A percentile compares a stretch with the other conserved stretches of the same genome.
Conservation (phyloP, 306 rosid genomes). For the Chamaecrista fasciculata region DNA sequence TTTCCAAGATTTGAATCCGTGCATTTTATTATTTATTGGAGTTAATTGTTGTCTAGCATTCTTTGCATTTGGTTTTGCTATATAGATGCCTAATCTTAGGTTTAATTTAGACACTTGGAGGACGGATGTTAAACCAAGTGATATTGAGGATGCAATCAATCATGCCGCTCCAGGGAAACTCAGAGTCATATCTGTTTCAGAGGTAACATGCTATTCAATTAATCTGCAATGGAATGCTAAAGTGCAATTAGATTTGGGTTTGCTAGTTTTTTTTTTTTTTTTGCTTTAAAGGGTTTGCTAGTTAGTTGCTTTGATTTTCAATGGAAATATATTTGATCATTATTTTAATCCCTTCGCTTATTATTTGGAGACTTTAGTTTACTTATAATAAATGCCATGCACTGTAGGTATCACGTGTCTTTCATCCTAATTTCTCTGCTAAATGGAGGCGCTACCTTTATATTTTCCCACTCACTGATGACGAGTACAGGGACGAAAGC, state of each 20-base stretch:
- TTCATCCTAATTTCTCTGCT: conserved; percentile 96
- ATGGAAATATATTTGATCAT: background rate
- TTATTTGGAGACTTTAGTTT: background rate
- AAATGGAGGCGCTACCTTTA: conserved; percentile 92
- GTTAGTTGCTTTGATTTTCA: conserved; percentile 22
- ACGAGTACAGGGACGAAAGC: conserved; percentile 40
- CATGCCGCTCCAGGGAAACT: conserved; percentile 72
- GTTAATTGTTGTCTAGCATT: conserved; percentile 4
- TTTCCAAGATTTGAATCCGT: too few relatives aligned
- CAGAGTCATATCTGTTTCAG: conserved; percentile 59
- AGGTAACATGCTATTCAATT: conserved; percentile 49
- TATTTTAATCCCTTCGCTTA: background rate
- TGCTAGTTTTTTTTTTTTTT: too few relatives aligned
- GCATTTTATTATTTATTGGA: conserved; percentile 19
- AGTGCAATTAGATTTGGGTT: conserved; percentile 13
- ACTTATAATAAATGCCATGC: conserved; percentile 23
- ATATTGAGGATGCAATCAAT: conserved; percentile 73
- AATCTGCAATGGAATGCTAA: conserved; percentile 22
- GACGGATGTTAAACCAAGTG: conserved; percentile 63
- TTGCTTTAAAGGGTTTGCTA: too few relatives aligned
- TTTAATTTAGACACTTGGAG: conserved; percentile 76
- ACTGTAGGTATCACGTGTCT: conserved; percentile 76
- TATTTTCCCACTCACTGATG: conserved; percentile 68
- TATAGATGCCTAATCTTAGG: conserved; percentile 18
- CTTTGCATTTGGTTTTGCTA: conserved; percentile 18